Base-by-base conservation (phyloP, 1,139 yeast genomes). In the Sugiyamaella xylanicola region DNA sequence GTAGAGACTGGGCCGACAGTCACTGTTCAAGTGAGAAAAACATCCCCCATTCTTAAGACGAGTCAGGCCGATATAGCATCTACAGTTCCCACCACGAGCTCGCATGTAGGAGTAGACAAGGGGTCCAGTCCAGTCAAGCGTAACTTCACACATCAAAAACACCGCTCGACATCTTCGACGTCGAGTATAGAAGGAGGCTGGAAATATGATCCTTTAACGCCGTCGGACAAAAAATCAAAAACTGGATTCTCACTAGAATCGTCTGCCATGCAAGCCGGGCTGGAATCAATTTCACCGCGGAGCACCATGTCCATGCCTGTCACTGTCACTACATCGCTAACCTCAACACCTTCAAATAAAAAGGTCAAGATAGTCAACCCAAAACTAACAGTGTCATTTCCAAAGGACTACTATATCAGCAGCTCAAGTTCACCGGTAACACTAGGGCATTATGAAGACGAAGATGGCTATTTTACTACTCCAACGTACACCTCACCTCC, bases 361-460 rank as follows among this genome's bases (percentile, higher is more conserved):
- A 45, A 29, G 19, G 40, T 13, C 35, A 45, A 17, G 25, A 36
- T 42, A 4, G 15, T 4, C 4, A 15, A 42, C 4, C 46, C 46
- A n/a, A 42, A 42, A 15, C 9, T 22, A 25, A 15, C 17, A 2
- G 40, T 29, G 11, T 36, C 50, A n/a, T 36, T 46, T 15, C 21
- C 50, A 11, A 46, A 22, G 9, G 50, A 39, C 7, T 40, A 48
- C 19, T 21, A 35, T 15, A 8, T 48, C 29, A 41, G 19, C 17
- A 13, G 35, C 9, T 25, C 52, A 7, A 19, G 41, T 13, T 40
- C 52, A 13, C 42, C 52, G 4, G 27, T 41, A 1, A 48, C 52
- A 2, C 39, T 50, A 4, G 48, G 48, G n/a, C 51, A 50, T 42
- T 55, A 55, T 45, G 57, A 55, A n/a, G 57, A 55, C 36, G 57